A percentile compares a stretch with the other conserved stretches of the same genome.
phyloP scores from a whole-genome alignment of 2,329 filamentous ascomycete species.

The Pseudocercospora crystallina region DNA sequence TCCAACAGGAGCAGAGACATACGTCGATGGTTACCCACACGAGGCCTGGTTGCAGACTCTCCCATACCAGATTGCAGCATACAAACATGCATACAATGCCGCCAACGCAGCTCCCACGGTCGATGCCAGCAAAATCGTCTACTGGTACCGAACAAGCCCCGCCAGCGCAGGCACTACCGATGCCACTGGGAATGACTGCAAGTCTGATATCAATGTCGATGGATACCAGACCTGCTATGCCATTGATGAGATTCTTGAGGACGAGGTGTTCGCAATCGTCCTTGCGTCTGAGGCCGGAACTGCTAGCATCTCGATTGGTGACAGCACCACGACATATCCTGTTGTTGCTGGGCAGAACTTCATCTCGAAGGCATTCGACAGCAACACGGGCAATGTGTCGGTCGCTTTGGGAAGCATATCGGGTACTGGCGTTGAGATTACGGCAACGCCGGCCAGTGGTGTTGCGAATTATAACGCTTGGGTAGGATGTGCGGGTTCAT shows the following conservation, averaged over 20 bases:
- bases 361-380: constrained; percentile 36
- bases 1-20: constrained; percentile 46
- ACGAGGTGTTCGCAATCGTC: constrained; percentile 48
- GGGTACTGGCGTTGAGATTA: constrained; percentile 37
- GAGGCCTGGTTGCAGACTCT: constrained; percentile 51
- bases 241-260: constrained; percentile 39
- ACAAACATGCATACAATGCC: constrained; percentile 45
- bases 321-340: constrained; percentile 21
- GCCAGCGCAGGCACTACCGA: constrained; percentile 39
- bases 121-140: constrained; percentile 36
- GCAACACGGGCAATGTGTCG: constrained; percentile 43
- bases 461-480: constrained; percentile 29
- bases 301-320: constrained; percentile 43
- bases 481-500: constrained; percentile 20
- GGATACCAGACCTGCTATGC: constrained; percentile 22
- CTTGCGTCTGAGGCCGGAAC: constrained; percentile 33
- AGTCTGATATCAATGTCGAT: constrained; percentile 36
- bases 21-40: constrained; percentile 51
- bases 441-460: constrained; percentile 23
- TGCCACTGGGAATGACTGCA: constrained; percentile 33
- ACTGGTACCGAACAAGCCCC: constrained; percentile 48
- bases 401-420: constrained; percentile 36
- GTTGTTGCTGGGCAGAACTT: constrained; percentile 23
- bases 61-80: constrained; percentile 53
- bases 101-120: constrained; percentile 14